Conservation (phyloP, 495 filamentous ascomycete species). For the Astrothelium macrocarpum region DNA sequence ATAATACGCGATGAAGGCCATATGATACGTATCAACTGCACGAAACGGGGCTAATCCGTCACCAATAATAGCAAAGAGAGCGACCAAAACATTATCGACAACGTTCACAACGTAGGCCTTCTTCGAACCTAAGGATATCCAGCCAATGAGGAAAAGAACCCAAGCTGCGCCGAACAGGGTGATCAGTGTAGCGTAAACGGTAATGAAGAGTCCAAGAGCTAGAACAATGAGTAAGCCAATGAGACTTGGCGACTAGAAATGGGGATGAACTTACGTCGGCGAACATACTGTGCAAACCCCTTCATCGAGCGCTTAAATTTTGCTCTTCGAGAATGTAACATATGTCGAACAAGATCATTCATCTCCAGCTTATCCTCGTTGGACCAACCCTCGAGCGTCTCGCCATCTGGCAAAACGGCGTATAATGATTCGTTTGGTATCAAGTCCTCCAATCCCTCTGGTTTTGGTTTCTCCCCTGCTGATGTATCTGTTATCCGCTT, state of each 20-base stretch:
- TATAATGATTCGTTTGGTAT: conserved; percentile 35
- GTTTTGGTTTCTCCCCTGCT: conserved; percentile 10
- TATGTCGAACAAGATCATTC: conserved; percentile 69
- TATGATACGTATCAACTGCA: conserved; percentile 66
- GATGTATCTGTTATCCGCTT: neutral
- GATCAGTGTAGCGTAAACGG: conserved; percentile 63
- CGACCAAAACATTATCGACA: conserved; percentile 65
- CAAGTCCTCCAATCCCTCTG: conserved; percentile 14
- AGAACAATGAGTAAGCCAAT: conserved; percentile 5
- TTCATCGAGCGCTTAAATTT: conserved; percentile 64
- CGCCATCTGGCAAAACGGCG: conserved; percentile 53
- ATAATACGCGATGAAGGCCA: conserved; percentile 55
- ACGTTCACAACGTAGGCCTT: conserved; percentile 59
- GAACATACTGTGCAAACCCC: conserved; percentile 61
- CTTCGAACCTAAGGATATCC: conserved; percentile 63
- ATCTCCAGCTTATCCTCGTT: conserved; percentile 56
- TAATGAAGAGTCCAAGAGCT: conserved; percentile 63
- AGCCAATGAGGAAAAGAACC: conserved; percentile 71
- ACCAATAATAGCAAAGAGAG: conserved; percentile 62
- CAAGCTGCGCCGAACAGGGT: conserved; percentile 68
- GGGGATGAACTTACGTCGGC: conserved; percentile 41
- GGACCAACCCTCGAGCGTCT: conserved; percentile 55
- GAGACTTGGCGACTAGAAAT: conserved; percentile 10
- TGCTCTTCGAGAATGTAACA: conserved; percentile 63
- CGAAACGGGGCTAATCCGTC: conserved; percentile 66